A percentile compares a stretch with the other conserved stretches of the same genome.
These are phyloP conservation scores for Lanmaoa pseudosensibilis DNA, from an alignment of 768 basidiomycete genomes.

Conservation along the genomic window DNA sequence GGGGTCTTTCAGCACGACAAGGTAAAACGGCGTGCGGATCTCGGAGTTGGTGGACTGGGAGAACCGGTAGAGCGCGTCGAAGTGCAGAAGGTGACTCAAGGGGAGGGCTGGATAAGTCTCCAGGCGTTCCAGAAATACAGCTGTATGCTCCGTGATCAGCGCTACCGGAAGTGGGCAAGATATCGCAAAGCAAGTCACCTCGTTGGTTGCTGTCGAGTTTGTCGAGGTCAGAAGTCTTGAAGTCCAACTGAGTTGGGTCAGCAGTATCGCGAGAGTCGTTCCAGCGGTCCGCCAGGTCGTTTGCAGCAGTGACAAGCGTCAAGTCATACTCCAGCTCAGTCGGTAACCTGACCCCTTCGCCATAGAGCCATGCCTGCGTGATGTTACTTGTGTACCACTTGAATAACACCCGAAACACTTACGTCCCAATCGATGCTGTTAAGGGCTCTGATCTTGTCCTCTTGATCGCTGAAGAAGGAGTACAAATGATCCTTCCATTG, in stretches of 20 bases:
- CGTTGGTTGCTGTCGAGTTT: constrained; percentile 53
- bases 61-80: constrained; percentile 47
- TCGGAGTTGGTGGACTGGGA: constrained; percentile 48
- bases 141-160: constrained; percentile 25
- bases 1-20: constrained; percentile 45
- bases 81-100: constrained; percentile 37
- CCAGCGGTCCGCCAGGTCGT: constrained; percentile 54
- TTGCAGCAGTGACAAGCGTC: constrained; percentile 51
- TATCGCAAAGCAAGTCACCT: constrained; percentile 26
- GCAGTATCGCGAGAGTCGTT: constrained; percentile 40
- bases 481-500: constrained; percentile 62
- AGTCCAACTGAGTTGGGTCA: constrained; percentile 38
- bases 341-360: constrained; percentile 51
- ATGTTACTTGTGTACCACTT: background rate
- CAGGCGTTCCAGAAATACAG: constrained; percentile 59
- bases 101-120: constrained; percentile 45
- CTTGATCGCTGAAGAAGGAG: constrained; percentile 44
- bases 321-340: constrained; percentile 53
- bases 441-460: constrained; percentile 48
- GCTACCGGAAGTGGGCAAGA: background rate
- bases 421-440: constrained; percentile 59
- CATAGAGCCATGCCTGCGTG: constrained; percentile 54
- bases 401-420: constrained; percentile 13
- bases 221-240: constrained; percentile 46
- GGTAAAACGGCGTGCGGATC: constrained; percentile 52